Evolutionary conservation across 805 yeast genomes (phyloP), one percentile per base, ranked within the genome.

Genomic region (Starmera quercuum): DNA sequence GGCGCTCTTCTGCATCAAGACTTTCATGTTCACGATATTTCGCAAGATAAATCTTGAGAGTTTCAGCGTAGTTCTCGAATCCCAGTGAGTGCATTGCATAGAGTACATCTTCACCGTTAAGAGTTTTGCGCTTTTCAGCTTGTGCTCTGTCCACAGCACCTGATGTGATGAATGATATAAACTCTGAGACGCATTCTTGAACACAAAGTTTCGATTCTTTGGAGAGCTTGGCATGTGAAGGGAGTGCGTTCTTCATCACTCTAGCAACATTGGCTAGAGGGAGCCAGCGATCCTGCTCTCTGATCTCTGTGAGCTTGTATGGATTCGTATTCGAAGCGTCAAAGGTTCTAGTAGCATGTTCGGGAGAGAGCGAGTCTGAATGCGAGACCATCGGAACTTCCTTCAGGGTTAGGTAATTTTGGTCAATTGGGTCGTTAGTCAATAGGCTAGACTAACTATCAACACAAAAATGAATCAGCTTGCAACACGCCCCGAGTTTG

Each of bases 171-270:
- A 83, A 83, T 1, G 88, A 79, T 13, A 83, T 82, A 49, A 82
- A 81, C 56, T 83, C 94, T 20, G 83, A 73, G 1, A 81, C 90
- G 59, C 90, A 82, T 47, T 83, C 90, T 49, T 83, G 92, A 70
- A 82, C 75, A 42, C 87, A 78, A 53, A 79, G 83, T 47, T 81
- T 81, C 8, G 90, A 81, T 42, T 80, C 88, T 47, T 80, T 81
- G 2, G 86, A 77, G 2, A 83, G 75, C 51, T 83, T 83, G 1
- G 88, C 87, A 9, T 80, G 74, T 2, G 63, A 57, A 0, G 92
- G 92, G 20, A 83, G 56, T 0, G 87, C 79, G 36, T 60, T 61
- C 46, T 82, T 79, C 90, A 83, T 83, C 6, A 82, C 70, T 40
- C 87, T 58, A 1, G 84, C 85, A 6, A 83, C 82, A 51, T 83